A percentile compares a stretch with the other conserved stretches of the same genome.
These are phyloP conservation scores for Typha latifolia DNA, from an alignment of 176 grass and related monocot species.

Conservation along the genomic window DNA sequence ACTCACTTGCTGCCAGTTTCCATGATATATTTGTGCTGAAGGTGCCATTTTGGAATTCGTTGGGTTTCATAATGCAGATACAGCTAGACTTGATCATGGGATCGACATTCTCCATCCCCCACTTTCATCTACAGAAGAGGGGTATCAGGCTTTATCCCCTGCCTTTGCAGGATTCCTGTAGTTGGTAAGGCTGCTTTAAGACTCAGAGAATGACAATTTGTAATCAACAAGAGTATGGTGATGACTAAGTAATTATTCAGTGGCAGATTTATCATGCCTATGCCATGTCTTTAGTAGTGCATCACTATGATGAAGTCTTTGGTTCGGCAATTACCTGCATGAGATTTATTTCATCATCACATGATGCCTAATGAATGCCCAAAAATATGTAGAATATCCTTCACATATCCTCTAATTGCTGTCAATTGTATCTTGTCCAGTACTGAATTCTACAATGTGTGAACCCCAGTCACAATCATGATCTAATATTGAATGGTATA, in stretches of 20 bases:
- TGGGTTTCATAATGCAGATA: constrained; percentile 68
- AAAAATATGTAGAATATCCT: not conserved
- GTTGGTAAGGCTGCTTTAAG: constrained; percentile 65
- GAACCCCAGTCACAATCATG: too few species aligned
- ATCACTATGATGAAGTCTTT: constrained; percentile 3
- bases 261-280: constrained; percentile 3
- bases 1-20: constrained; percentile 45
- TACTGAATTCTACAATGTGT: too few species aligned
- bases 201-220: constrained; percentile 24
- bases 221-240: constrained; percentile 26
- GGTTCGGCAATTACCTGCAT: constrained; percentile 1
- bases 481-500: too few species aligned
- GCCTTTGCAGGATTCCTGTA: constrained; percentile 45
- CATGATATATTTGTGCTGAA: constrained; percentile 49
- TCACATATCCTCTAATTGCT: not conserved
- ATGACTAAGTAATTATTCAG: constrained; percentile 19
- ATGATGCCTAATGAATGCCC: not conserved
- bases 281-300: not conserved
- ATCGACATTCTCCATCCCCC: constrained; percentile 36
- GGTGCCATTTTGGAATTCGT: constrained; percentile 78
- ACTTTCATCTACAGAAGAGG: constrained; percentile 46
- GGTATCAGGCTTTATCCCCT: constrained; percentile 46
- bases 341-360: not conserved
- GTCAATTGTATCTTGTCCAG: not conserved
- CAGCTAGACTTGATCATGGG: constrained; percentile 46